Conservation (phyloP, 371 early-diverging fungal genomes). For the Apophysomyces trapeziformis region DNA sequence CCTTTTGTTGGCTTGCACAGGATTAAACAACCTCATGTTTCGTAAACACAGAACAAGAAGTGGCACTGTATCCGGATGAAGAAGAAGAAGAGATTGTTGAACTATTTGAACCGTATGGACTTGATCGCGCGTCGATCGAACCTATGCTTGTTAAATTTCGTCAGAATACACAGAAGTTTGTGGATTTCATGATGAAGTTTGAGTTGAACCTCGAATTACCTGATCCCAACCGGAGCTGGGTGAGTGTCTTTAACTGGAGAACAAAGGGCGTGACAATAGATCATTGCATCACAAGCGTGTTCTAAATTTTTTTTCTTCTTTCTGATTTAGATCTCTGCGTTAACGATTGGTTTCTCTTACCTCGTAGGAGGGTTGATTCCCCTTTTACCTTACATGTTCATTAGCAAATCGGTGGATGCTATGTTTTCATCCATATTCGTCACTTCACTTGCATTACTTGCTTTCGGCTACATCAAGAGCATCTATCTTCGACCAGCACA, state of each 20-base stretch:
- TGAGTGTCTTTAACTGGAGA: constrained; percentile 27
- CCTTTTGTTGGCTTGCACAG: background rate
- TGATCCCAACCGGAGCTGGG: constrained; percentile 63
- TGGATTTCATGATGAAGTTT: constrained; percentile 81
- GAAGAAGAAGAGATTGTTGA: constrained; percentile 73
- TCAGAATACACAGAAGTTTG: constrained; percentile 60
- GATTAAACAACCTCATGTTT: background rate
- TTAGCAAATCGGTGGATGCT: constrained; percentile 47
- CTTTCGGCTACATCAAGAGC: constrained; percentile 72
- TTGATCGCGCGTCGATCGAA: constrained; percentile 55
- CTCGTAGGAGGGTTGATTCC: constrained; percentile 74
- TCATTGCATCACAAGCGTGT: background rate
- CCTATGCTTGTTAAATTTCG: constrained; percentile 64
- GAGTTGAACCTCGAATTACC: constrained; percentile 73
- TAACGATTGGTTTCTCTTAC: constrained; percentile 73
- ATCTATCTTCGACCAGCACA: constrained; percentile 54
- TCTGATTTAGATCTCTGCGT: constrained; percentile 55
- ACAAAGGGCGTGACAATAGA: background rate
- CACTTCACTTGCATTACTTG: constrained; percentile 61
- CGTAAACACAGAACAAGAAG: constrained; percentile 45
- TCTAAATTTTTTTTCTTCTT: constrained; percentile 17
- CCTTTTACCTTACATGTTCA: constrained; percentile 65
- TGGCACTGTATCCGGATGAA: constrained; percentile 61
- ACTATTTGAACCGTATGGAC: constrained; percentile 67
- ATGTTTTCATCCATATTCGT: constrained; percentile 57